Percentiles rank a stretch among this genome's conserved stretches.
Evolutionary conservation across 768 basidiomycete species (phyloP).

Genomic region (Kondoa malvinella): DNA sequence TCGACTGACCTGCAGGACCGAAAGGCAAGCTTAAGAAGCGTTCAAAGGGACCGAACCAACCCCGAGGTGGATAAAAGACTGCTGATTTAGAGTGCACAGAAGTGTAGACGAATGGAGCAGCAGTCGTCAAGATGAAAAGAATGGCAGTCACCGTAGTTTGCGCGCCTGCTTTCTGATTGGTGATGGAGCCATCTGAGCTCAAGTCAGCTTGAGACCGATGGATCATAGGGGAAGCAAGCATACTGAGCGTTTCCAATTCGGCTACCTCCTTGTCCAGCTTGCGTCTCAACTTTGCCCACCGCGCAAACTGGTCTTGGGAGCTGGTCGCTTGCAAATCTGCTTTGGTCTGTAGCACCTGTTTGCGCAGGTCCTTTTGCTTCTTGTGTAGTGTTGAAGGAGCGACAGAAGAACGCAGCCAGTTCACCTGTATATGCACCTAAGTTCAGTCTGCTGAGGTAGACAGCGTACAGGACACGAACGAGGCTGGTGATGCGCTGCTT

Average conservation of each 20-base stretch:
- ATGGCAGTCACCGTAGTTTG: slow-evolving; percentile 51
- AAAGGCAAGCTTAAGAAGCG: slow-evolving; percentile 86
- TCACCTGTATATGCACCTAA: not conserved
- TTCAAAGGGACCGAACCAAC: slow-evolving; percentile 72
- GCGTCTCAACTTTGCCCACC: slow-evolving; percentile 85
- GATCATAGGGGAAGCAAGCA: slow-evolving; percentile 19
- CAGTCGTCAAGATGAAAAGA: slow-evolving; percentile 74
- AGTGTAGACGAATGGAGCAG: slow-evolving; percentile 61
- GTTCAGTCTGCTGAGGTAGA: not conserved
- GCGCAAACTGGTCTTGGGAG: slow-evolving; percentile 93
- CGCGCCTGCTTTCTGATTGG: slow-evolving; percentile 47
- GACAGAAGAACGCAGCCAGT: slow-evolving; percentile 8
- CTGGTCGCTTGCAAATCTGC: slow-evolving; percentile 74
- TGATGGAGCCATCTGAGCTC: slow-evolving; percentile 16
- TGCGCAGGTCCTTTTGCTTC: slow-evolving; percentile 55
- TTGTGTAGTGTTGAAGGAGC: slow-evolving; percentile 24
- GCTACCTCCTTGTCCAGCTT: slow-evolving; percentile 79
- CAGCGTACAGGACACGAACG: not conserved
- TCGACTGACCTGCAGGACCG: slow-evolving; percentile 56
- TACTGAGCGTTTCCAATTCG: slow-evolving; percentile 83
- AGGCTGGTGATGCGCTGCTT: not conserved
- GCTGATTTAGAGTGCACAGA: slow-evolving; percentile 84
- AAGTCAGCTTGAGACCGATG: not conserved
- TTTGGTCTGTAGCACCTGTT: slow-evolving; percentile 60
- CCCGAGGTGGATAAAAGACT: slow-evolving; percentile 78